A percentile compares a stretch with the other conserved stretches of the same genome.
These are phyloP conservation scores for Saturnispora besseyi DNA, from an alignment of 805 yeast species.

Conservation along the genomic window DNA sequence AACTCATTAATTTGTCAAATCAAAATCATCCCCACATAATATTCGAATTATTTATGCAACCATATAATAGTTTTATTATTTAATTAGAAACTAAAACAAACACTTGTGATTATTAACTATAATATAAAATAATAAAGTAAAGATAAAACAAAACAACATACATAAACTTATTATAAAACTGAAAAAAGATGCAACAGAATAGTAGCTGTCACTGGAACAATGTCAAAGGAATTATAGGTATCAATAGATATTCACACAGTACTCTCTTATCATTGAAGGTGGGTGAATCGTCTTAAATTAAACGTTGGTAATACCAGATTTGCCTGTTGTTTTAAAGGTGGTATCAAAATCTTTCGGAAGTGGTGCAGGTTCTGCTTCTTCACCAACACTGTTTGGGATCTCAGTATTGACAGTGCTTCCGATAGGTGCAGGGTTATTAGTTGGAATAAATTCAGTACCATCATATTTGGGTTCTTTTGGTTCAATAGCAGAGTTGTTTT, in stretches of 20 bases:
- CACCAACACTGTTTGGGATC: not conserved
- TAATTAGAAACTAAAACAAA: not conserved
- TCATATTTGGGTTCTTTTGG: not conserved
- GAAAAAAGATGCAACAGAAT: no score
- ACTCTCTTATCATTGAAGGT: no score
- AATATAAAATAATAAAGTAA: not conserved
- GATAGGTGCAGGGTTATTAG: not conserved
- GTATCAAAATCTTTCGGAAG: not conserved
- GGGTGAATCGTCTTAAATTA: not conserved
- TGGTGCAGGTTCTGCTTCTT: no score
- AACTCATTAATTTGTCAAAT: slow-evolving; percentile 38
- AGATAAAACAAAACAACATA: not conserved
- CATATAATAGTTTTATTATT: not conserved
- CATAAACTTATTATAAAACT: not conserved
- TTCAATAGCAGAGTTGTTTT: slow-evolving; percentile 4
- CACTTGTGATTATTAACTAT: not conserved
- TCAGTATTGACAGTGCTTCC: not conserved
- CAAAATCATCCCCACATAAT: not conserved
- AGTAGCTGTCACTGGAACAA: no score
- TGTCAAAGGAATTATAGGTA: no score
- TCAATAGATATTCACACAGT: no score
- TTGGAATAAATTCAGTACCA: not conserved
- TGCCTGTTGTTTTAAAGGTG: not conserved
- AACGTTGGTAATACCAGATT: not conserved
- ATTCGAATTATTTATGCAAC: not conserved